phyloP scores from a whole-genome alignment of 1,284 basidiomycete genomes.

The Cryptococcus sp. region DNA sequence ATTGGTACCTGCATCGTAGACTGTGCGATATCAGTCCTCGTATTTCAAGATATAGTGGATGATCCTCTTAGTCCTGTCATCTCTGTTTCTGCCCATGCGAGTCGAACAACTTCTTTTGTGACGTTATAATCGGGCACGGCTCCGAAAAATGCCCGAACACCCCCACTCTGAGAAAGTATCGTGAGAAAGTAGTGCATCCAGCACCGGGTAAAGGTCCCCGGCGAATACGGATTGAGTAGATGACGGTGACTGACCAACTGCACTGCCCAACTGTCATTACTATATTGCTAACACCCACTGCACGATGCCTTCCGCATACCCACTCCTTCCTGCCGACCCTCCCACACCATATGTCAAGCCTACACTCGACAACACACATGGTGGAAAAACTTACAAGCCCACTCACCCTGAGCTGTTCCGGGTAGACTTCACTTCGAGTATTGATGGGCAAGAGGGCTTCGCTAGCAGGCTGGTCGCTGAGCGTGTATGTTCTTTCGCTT shows the following conservation, averaged over 20 bases:
- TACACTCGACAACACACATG: constrained; percentile 27
- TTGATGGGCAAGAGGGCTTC: constrained; percentile 30
- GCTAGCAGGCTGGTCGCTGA: constrained; percentile 40
- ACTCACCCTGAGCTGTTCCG: constrained; percentile 40
- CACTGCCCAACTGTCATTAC: not conserved
- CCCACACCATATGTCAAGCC: constrained; percentile 26
- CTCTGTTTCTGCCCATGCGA: no score
- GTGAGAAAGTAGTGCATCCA: no score
- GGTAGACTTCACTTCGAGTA: constrained; percentile 33
- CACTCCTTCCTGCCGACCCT: not conserved
- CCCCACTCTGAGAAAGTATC: no score
- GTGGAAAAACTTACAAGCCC: constrained; percentile 39
- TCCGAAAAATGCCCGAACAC: no score
- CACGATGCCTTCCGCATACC: not conserved
- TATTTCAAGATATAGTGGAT: no score
- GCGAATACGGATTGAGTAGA: no score
- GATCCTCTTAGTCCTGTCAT: no score
- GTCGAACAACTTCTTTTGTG: no score
- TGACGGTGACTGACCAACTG: no score
- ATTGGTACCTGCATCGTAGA: not conserved
- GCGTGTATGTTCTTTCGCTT: constrained; percentile 23
- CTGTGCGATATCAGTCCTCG: no score
- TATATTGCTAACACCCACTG: not conserved
- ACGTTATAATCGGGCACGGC: no score
- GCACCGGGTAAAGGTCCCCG: no score